Conservation (phyloP, 2,329 filamentous ascomycete genomes). For the Trichoderma sp. region DNA sequence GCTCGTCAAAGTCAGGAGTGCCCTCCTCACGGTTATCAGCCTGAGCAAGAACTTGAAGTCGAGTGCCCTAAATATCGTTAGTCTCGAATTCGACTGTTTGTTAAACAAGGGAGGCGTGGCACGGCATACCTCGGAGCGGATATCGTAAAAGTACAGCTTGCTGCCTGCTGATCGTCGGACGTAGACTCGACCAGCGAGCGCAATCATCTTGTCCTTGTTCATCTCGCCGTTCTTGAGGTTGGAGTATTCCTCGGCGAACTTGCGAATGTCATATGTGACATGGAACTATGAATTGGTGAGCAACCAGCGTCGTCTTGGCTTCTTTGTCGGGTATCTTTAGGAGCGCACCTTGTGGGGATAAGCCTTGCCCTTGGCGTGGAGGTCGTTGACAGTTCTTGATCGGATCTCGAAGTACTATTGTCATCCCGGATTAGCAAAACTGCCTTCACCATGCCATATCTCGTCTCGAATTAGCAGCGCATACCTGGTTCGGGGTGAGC, state of each 20-base stretch:
- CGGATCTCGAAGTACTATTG: constrained; percentile 86
- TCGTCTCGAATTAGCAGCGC: neutral
- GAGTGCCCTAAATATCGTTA: constrained; percentile 46
- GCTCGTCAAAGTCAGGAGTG: constrained; percentile 70
- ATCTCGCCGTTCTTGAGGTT: constrained; percentile 86
- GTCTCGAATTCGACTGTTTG: neutral
- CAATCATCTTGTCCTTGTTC: constrained; percentile 70
- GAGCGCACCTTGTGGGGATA: constrained; percentile 74
- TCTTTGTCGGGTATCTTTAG: neutral
- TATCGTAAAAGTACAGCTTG: constrained; percentile 89
- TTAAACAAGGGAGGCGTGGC: neutral
- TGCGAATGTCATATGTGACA: constrained; percentile 75
- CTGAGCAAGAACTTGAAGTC: constrained; percentile 91
- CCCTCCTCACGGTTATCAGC: constrained; percentile 71
- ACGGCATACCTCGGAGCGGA: constrained; percentile 37
- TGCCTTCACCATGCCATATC: neutral
- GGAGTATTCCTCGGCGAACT: constrained; percentile 76
- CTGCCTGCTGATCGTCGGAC: constrained; percentile 77
- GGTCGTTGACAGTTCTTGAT: constrained; percentile 65
- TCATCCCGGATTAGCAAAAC: neutral
- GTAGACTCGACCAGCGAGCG: constrained; percentile 83
- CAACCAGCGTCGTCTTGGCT: neutral
- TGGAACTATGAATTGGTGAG: constrained; percentile 57
- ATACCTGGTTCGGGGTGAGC: constrained; percentile 53
- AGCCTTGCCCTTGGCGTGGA: constrained; percentile 42